Evolutionary conservation across 2,329 filamentous ascomycete genomes (phyloP).

Genomic region (Xylariaceae sp.): DNA sequence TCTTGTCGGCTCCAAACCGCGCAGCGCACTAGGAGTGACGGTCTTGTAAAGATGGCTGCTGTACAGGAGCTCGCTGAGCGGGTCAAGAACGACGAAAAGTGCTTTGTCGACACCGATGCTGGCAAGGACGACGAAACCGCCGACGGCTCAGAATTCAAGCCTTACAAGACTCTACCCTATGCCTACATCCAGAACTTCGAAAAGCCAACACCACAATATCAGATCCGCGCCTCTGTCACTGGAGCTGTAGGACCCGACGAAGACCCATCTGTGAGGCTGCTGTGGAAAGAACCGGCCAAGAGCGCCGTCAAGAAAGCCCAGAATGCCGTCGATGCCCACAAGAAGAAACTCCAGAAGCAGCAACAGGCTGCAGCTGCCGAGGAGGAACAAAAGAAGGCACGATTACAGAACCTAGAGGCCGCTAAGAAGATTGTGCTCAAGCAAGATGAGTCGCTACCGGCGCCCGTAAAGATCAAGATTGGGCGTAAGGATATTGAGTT

Average conservation of each 20-base stretch:
- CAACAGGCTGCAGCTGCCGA: conserved; percentile 73
- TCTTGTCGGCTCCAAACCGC: neutral
- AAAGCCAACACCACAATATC: conserved; percentile 64
- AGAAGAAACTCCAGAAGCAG: conserved; percentile 85
- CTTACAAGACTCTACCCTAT: conserved; percentile 81
- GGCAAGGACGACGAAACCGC: conserved; percentile 73
- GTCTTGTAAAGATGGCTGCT: conserved; percentile 46
- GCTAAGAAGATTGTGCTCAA: conserved; percentile 76
- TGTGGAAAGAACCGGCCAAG: conserved; percentile 84
- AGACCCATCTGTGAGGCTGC: conserved; percentile 66
- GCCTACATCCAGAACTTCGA: conserved; percentile 76
- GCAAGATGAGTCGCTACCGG: conserved; percentile 77
- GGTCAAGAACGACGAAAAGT: conserved; percentile 53
- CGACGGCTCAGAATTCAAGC: conserved; percentile 72
- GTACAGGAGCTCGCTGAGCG: conserved; percentile 58
- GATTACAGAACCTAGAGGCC: conserved; percentile 74
- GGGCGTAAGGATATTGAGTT: conserved; percentile 70
- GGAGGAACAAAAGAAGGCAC: conserved; percentile 74
- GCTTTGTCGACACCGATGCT: conserved; percentile 82
- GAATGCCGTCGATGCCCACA: conserved; percentile 74
- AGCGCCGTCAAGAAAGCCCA: conserved; percentile 85
- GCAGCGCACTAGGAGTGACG: conserved; percentile 6
- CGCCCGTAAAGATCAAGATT: conserved; percentile 77
- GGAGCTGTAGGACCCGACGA: conserved; percentile 65
- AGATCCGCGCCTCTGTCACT: conserved; percentile 70